Conservation (phyloP, 73 alveolate genomes). For the Paramecium octaurelia region DNA sequence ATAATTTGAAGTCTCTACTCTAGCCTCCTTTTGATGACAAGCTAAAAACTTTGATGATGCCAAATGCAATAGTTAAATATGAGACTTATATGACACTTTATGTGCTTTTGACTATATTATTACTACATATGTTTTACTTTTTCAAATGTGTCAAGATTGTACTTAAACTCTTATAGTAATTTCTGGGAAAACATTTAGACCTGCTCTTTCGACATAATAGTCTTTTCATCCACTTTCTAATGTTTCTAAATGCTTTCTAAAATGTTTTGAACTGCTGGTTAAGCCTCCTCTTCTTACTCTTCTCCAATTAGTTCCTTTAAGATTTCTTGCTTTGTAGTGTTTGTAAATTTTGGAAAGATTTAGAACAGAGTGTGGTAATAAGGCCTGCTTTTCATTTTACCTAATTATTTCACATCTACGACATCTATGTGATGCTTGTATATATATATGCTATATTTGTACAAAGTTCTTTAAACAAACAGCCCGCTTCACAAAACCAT, state of each 20-base stretch:
- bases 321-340: slow-evolving; percentile 44
- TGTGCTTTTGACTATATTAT: slow-evolving; percentile 31
- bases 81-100: slow-evolving; percentile 45
- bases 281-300: background rate
- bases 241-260: background rate
- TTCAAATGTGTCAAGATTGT: slow-evolving; percentile 57
- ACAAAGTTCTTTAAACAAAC: slow-evolving; percentile 53
- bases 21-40: slow-evolving; percentile 58
- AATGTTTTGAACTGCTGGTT: background rate
- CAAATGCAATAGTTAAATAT: slow-evolving; percentile 53
- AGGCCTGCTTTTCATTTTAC: background rate
- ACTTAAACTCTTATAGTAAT: slow-evolving; percentile 49
- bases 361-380: slow-evolving; percentile 46
- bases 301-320: background rate
- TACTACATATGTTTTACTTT: background rate
- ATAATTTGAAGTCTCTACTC: slow-evolving; percentile 48
- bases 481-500: slow-evolving; percentile 48
- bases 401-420: background rate
- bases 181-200: background rate
- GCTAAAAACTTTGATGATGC: slow-evolving; percentile 61
- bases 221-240: background rate
- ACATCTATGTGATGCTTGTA: slow-evolving; percentile 33
- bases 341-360: slow-evolving; percentile 57
- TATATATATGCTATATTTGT: background rate
- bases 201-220: slow-evolving; percentile 16